phyloP scores from a whole-genome alignment of 1,284 basidiomycete species.

The Ceratobasidium sp. region DNA sequence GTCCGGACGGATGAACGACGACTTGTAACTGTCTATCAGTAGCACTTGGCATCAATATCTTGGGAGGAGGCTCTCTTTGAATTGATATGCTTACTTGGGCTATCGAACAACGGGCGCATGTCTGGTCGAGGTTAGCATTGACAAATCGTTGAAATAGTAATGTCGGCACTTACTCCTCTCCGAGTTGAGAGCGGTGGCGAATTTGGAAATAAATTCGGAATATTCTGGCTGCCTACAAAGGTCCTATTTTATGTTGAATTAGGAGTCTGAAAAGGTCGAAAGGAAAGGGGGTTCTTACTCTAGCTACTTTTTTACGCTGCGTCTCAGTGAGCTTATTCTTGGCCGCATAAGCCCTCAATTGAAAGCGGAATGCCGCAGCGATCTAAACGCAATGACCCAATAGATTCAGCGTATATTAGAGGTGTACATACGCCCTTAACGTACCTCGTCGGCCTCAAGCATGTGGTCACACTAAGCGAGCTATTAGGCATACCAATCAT shows the following conservation, averaged over 20 bases:
- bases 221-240: too few species aligned
- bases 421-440: not conserved
- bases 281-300: too few species aligned
- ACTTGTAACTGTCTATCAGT: not conserved
- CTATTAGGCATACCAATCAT: not conserved
- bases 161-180: not conserved
- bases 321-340: too few species aligned
- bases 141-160: not conserved
- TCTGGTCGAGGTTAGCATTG: not conserved
- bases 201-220: too few species aligned
- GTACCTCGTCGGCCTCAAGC: slow-evolving; percentile 15
- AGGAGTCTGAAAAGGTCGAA: too few species aligned
- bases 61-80: not conserved
- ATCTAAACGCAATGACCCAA: not conserved
- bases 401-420: not conserved
- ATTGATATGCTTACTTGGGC: slow-evolving; percentile 18
- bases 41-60: not conserved
- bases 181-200: not conserved
- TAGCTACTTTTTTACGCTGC: too few species aligned
- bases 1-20: not conserved
- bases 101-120: slow-evolving; percentile 6
- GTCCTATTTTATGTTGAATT: too few species aligned
- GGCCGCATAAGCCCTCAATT: too few species aligned
- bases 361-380: not conserved
- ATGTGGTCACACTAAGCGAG: slow-evolving; percentile 8